A percentile compares a stretch with the other conserved stretches of the same genome.
phyloP scores from a whole-genome alignment of 768 basidiomycete genomes.

The Plicaturopsis crispa region DNA sequence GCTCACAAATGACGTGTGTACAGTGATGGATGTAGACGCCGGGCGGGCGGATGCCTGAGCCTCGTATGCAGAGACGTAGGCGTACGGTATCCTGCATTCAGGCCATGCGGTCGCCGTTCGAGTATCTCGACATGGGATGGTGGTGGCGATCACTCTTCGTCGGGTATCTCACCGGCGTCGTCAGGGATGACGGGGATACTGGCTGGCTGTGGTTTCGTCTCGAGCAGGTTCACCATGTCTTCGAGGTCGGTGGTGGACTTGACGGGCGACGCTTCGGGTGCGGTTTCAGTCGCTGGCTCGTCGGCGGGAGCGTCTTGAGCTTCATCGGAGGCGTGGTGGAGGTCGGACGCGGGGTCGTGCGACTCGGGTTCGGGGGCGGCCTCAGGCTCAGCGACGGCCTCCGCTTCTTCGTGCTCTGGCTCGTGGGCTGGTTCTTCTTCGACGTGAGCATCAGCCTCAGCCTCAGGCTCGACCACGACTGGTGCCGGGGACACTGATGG shows the following conservation, averaged over 20 bases:
- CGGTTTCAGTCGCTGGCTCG: neutral
- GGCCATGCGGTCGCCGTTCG: conserved; percentile 1
- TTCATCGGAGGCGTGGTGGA: neutral
- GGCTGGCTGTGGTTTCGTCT: conserved; percentile 36
- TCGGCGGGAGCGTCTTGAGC: neutral
- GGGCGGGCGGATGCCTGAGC: conserved; percentile 7
- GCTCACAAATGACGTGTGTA: conserved; percentile 1
- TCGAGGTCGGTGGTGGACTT: conserved; percentile 41
- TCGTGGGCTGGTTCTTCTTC: conserved; percentile 1
- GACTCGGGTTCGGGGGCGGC: conserved; percentile 11
- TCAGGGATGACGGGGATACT: conserved; percentile 45
- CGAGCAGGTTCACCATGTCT: conserved; percentile 61
- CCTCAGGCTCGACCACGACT: conserved; percentile 5
- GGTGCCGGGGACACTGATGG: too few relatives aligned
- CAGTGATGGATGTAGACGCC: conserved; percentile 13
- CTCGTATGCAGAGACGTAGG: conserved; percentile 6
- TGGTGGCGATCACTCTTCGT: too few relatives aligned
- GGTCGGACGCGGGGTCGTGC: conserved; percentile 7
- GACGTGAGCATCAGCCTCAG: conserved; percentile 6
- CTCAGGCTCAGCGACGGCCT: conserved; percentile 8
- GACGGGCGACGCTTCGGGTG: conserved; percentile 6
- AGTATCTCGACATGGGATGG: too few relatives aligned
- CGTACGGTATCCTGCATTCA: neutral
- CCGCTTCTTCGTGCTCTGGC: neutral
- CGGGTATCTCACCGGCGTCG: conserved; percentile 46